Evolutionary conservation across 1,284 basidiomycete genomes (phyloP).

Genomic region (Apiotrichum montevideense): DNA sequence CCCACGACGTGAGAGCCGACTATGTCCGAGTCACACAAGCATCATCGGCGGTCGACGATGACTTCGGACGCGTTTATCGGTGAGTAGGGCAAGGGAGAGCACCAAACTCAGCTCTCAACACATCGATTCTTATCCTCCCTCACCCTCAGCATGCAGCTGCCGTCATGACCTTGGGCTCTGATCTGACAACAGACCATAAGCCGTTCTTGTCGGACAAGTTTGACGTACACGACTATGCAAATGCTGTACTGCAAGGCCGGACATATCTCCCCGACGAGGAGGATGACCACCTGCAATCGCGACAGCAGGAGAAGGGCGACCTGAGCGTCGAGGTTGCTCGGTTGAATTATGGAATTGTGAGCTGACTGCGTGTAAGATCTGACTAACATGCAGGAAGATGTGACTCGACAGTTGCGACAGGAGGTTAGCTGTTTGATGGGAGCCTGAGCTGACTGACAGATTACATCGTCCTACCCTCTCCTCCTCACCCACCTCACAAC

Average conservation of each 20-base stretch:
- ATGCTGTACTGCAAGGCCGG: slow-evolving; percentile 73
- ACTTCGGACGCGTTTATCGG: slow-evolving; percentile 17
- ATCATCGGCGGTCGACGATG: slow-evolving; percentile 8
- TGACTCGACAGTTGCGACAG: slow-evolving; percentile 74
- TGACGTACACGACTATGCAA: slow-evolving; percentile 80
- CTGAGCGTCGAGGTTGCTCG: slow-evolving; percentile 78
- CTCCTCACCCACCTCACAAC: slow-evolving; percentile 52
- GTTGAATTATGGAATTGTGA: slow-evolving; percentile 64
- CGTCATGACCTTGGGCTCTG: no score
- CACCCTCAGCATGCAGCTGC: no score
- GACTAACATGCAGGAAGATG: slow-evolving; percentile 57
- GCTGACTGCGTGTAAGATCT: slow-evolving; percentile 1
- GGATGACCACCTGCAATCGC: neutral
- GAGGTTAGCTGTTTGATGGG: slow-evolving; percentile 54
- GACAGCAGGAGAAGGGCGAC: slow-evolving; percentile 59
- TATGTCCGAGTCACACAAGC: slow-evolving; percentile 2
- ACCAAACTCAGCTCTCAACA: no score
- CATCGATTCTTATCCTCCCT: no score
- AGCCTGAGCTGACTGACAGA: slow-evolving; percentile 21
- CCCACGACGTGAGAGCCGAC: neutral
- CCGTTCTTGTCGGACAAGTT: slow-evolving; percentile 56
- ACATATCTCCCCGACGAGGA: slow-evolving; percentile 54
- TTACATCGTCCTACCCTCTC: slow-evolving; percentile 46
- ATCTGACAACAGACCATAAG: slow-evolving; percentile 28
- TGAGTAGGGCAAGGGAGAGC: neutral